These are phyloP conservation scores for Candida taoyuanica DNA, from an alignment of 805 yeast genomes.

Conservation along the genomic window DNA sequence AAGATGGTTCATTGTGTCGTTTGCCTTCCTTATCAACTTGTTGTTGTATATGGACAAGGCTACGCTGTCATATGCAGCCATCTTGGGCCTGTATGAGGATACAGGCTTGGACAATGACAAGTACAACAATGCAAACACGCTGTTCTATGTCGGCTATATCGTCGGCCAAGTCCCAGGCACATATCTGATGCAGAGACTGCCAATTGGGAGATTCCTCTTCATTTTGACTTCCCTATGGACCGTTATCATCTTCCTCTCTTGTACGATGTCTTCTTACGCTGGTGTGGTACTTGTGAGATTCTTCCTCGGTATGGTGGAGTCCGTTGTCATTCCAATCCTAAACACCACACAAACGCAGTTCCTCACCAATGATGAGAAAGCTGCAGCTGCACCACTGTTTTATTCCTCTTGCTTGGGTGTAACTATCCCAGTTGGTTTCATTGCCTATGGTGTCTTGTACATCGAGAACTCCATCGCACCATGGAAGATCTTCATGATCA, in stretches of 20 bases:
- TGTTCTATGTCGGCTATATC: conserved; percentile 49
- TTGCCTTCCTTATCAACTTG: conserved; percentile 36
- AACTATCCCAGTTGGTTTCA: conserved; percentile 49
- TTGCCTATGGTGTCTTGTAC: conserved; percentile 37
- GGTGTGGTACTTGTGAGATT: conserved; percentile 46
- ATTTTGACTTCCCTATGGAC: conserved; percentile 41
- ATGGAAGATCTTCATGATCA: conserved; percentile 55
- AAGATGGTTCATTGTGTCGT: conserved; percentile 32
- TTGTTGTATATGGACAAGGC: conserved; percentile 50
- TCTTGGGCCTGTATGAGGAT: conserved; percentile 44
- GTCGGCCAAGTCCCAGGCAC: conserved; percentile 43
- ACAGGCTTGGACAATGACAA: conserved; percentile 39
- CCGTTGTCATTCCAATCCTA: conserved; percentile 40
- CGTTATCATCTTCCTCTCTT: conserved; percentile 40
- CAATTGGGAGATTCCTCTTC: conserved; percentile 37
- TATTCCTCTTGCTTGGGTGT: conserved; percentile 47
- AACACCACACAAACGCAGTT: conserved; percentile 48
- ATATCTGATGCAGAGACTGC: conserved; percentile 39
- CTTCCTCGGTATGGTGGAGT: conserved; percentile 47
- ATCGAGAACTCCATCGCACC: conserved; percentile 26
- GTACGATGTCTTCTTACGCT: conserved; percentile 39
- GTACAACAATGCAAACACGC: conserved; percentile 45
- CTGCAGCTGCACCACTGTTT: conserved; percentile 50
- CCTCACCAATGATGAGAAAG: conserved; percentile 43
- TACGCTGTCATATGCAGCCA: conserved; percentile 43